Conservation (phyloP, 495 filamentous ascomycete species). For the Aspergillus heteromorphus region DNA sequence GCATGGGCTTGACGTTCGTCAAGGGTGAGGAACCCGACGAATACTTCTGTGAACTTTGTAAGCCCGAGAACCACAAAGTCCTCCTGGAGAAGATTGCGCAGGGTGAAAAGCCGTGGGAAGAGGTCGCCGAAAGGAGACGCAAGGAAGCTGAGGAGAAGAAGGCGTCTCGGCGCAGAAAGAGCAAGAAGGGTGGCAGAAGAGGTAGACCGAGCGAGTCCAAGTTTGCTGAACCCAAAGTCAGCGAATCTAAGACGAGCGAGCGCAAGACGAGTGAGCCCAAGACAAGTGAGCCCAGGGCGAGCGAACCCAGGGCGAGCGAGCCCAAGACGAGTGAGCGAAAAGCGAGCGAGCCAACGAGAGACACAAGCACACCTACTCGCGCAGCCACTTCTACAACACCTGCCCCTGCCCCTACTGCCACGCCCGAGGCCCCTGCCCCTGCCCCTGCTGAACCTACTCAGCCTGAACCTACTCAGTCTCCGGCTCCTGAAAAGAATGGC, state of each 20-base stretch:
- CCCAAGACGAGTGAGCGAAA: conserved; percentile 2
- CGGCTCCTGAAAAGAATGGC: conserved; percentile 30
- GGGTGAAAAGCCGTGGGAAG: conserved; percentile 86
- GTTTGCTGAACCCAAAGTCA: conserved; percentile 8
- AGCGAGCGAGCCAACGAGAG: conserved; percentile 29
- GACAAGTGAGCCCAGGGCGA: not conserved
- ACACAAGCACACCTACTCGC: conserved; percentile 28
- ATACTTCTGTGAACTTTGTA: conserved; percentile 90
- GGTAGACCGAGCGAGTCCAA: conserved; percentile 37
- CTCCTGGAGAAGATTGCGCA: conserved; percentile 66
- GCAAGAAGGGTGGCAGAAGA: conserved; percentile 40
- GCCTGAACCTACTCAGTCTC: conserved; percentile 20
- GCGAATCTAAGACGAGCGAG: not conserved
- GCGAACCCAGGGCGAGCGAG: conserved; percentile 15
- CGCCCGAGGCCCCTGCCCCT: conserved; percentile 5
- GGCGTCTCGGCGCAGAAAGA: conserved; percentile 38
- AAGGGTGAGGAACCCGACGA: conserved; percentile 66
- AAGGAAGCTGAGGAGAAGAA: conserved; percentile 47
- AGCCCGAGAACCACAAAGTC: conserved; percentile 71
- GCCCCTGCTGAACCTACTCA: conserved; percentile 9
- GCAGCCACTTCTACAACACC: conserved; percentile 27
- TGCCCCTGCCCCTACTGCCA: not conserved
- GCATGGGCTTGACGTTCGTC: conserved; percentile 78
- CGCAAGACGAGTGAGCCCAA: not conserved
- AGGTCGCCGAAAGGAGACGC: conserved; percentile 49